Evolutionary conservation across 805 yeast species (phyloP), one percentile per base, ranked within the genome.

Genomic region (Starmerella etchellsii): DNA sequence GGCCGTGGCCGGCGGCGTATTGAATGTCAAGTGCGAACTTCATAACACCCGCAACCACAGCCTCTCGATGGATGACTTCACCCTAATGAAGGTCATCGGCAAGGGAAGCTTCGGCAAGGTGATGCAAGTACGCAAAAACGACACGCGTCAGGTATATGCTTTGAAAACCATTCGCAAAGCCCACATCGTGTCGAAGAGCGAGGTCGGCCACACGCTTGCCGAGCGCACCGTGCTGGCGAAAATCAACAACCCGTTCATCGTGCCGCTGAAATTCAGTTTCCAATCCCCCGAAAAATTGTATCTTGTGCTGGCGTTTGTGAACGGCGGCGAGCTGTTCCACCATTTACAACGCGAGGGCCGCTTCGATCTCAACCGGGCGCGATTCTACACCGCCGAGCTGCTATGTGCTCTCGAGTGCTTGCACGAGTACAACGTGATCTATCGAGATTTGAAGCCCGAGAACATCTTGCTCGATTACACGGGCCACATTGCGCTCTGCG

Each of bases 31-130:
- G 21, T 44, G 50, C 37, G 57, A 53, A 47, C 44, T 46, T 23
- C 55, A 53, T 36, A 43, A 40, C 36, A 52, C 56, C 34, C 31
- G 35, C n/a, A 52, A 52, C 44, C 50, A 78, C 49, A 79, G 80
- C 37, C 66, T 91, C 36, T 69, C 84, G 1, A 84, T 91, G 50
- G 95, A 85, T 42, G 95, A 88, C 56, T 88, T 91, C 63, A 95
- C 85, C 54, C 65, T 91, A 39, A 69, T 91, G 51, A 91, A 91
- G 62, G 98, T 91, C 19, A 84, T 91, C 41, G 98, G 98, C 28
- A 91, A 91, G 59, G 98, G 98, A 7, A 85, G 96, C 9, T 91
- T 91, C 59, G 98, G 98, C 39, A 91, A 91, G 63, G 98, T 91
- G 40, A 91, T 91, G 97, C 98, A 91, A 62, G 98, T 91, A 31